Percentiles rank a stretch among this genome's conserved stretches.
These are phyloP conservation scores for Penicillium coprophilum DNA, from an alignment of 495 filamentous ascomycete species.

Conservation along the genomic window DNA sequence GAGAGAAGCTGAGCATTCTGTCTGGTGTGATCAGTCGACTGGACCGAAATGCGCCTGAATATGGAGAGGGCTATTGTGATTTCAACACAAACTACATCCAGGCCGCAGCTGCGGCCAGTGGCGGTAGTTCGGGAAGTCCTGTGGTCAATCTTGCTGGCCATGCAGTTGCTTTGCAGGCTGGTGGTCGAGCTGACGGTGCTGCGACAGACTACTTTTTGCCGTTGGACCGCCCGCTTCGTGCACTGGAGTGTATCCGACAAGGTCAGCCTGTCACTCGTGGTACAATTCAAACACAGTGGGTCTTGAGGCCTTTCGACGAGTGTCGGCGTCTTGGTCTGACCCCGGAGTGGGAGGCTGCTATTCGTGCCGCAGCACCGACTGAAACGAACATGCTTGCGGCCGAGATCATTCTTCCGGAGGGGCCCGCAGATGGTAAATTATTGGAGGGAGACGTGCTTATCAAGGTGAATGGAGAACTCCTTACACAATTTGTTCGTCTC, in stretches of 20 bases:
- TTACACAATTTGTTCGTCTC: conserved; percentile 92
- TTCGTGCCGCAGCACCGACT: conserved; percentile 79
- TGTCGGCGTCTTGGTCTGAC: conserved; percentile 86
- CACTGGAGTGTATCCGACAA: conserved; percentile 79
- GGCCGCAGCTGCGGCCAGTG: conserved; percentile 92
- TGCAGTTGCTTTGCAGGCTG: conserved; percentile 91
- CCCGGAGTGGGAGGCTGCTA: conserved; percentile 78
- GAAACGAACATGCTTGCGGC: conserved; percentile 97
- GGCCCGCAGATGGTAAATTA: conserved; percentile 78
- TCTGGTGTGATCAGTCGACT: conserved; percentile 96
- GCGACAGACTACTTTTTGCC: conserved; percentile 98
- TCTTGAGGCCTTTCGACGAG: conserved; percentile 96
- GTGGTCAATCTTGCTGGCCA: conserved; percentile 94
- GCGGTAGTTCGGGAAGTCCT: conserved; percentile 93
- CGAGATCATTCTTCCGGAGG: conserved; percentile 89
- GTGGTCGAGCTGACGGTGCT: conserved; percentile 88
- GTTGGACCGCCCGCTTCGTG: conserved; percentile 81
- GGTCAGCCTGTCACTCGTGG: conserved; percentile 75
- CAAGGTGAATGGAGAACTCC: conserved; percentile 88
- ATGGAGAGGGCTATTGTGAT: conserved; percentile 97
- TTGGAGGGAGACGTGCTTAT: conserved; percentile 96
- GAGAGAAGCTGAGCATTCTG: conserved; percentile 96
- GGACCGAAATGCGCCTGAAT: conserved; percentile 95
- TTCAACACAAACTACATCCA: conserved; percentile 99
- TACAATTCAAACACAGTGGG: conserved; percentile 97